Percentiles rank a stretch among this genome's conserved stretches.
Conservation (phyloP, 1,284 basidiomycete genomes). For the Entoloma clypeatum region DNA sequence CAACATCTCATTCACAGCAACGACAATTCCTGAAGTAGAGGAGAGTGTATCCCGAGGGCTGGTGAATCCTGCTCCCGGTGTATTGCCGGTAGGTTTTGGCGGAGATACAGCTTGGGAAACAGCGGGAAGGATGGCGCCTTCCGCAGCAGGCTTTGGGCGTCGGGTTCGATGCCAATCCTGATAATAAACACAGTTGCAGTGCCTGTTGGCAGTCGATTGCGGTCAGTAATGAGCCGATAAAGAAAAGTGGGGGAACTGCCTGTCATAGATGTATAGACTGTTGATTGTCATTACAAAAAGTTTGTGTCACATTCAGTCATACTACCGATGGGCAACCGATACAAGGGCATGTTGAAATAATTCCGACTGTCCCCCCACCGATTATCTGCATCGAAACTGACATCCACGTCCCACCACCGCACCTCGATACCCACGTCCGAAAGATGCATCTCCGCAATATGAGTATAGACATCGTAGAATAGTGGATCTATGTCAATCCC, state of each 20-base stretch:
- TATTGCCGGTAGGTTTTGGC: constrained; percentile 28
- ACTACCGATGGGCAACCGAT: constrained; percentile 57
- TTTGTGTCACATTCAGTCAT: too few species aligned
- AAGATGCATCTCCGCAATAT: constrained; percentile 84
- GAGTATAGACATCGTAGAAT: constrained; percentile 92
- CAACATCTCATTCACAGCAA: constrained; percentile 56
- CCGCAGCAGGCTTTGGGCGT: constrained; percentile 64
- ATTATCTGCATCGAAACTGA: constrained; percentile 40
- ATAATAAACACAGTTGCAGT: constrained; percentile 89
- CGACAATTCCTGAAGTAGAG: constrained; percentile 60
- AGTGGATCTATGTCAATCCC: constrained; percentile 55
- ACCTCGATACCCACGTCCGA: constrained; percentile 74
- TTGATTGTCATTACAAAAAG: constrained; percentile 80
- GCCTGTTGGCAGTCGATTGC: constrained; percentile 44
- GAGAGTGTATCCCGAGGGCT: constrained; percentile 62
- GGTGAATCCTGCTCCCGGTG: constrained; percentile 36
- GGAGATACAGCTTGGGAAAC: constrained; percentile 65
- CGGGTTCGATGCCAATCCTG: constrained; percentile 89
- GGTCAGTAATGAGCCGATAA: constrained; percentile 8
- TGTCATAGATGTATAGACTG: constrained; percentile 88
- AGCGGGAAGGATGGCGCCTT: constrained; percentile 70
- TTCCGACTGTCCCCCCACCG: constrained; percentile 69
- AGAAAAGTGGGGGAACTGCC: constrained; percentile 40
- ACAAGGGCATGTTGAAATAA: constrained; percentile 69
- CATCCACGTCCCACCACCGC: constrained; percentile 72